phyloP scores from a whole-genome alignment of 768 basidiomycete genomes.

The Leccinum aurantiacum region DNA sequence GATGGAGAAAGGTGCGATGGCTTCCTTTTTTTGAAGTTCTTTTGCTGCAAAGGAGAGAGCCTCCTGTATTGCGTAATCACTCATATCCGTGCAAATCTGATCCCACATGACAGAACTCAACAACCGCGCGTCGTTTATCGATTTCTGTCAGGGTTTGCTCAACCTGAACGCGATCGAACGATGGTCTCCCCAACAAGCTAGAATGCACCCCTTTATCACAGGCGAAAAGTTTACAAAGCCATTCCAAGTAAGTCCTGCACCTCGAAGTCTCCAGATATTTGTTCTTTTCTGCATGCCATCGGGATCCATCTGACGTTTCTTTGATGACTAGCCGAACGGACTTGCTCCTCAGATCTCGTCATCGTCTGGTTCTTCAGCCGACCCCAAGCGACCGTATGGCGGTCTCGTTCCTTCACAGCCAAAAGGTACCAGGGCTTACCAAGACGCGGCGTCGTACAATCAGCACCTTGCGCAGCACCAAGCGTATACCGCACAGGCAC shows the following conservation, averaged over 20 bases:
- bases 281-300: background rate
- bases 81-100: constrained; percentile 19
- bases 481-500: constrained; percentile 84
- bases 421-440: constrained; percentile 81
- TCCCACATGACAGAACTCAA: constrained; percentile 68
- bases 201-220: constrained; percentile 95
- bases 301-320: constrained; percentile 10
- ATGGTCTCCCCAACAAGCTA: constrained; percentile 97
- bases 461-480: constrained; percentile 95
- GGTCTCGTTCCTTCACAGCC: constrained; percentile 89
- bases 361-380: constrained; percentile 39
- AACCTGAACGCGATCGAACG: constrained; percentile 93
- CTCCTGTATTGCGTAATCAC: constrained; percentile 9
- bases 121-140: constrained; percentile 92
- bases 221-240: constrained; percentile 93
- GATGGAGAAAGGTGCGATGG: constrained; percentile 78
- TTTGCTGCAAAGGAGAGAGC: background rate
- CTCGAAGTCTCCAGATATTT: background rate
- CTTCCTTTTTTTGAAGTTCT: background rate
- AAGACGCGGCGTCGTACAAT: constrained; percentile 92
- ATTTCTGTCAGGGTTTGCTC: constrained; percentile 93
- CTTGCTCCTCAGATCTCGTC: constrained; percentile 30
- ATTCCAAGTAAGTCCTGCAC: constrained; percentile 58
- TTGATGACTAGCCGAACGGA: constrained; percentile 50
- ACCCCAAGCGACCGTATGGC: constrained; percentile 89